A percentile compares a stretch with the other conserved stretches of the same genome.
These are phyloP conservation scores for Rhodosporidiobolus sp. DNA, from an alignment of 768 basidiomycete genomes.

Conservation along the genomic window DNA sequence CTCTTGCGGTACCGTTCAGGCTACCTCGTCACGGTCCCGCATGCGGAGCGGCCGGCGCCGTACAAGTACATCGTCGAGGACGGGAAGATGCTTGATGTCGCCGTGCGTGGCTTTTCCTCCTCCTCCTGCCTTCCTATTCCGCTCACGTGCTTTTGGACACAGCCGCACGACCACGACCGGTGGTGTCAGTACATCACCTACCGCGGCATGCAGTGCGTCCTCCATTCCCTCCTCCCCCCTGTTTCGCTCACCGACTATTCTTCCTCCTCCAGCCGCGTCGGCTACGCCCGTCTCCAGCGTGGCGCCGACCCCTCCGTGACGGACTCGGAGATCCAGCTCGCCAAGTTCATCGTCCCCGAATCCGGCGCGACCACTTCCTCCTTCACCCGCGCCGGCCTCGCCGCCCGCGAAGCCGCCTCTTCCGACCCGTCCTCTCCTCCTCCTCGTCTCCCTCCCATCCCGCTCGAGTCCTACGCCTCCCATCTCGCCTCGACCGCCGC, in stretches of 20 bases:
- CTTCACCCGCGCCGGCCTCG: neutral
- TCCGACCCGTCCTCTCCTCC: neutral
- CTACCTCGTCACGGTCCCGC: constrained; percentile 72
- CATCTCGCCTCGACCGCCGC: neutral
- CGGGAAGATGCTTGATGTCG: constrained; percentile 74
- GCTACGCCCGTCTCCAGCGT: constrained; percentile 63
- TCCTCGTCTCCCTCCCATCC: constrained; percentile 1
- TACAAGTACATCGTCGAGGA: constrained; percentile 74
- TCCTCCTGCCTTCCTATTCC: no score
- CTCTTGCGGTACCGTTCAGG: neutral
- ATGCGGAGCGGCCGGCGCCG: constrained; percentile 64
- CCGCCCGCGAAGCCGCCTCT: neutral
- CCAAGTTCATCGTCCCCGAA: constrained; percentile 72
- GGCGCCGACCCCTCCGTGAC: constrained; percentile 73
- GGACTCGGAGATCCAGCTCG: constrained; percentile 86
- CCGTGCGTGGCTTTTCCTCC: constrained; percentile 46
- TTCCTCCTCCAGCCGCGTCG: constrained; percentile 46
- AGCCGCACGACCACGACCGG: constrained; percentile 43
- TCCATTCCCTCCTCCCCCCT: constrained; percentile 55
- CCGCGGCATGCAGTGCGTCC: constrained; percentile 56
- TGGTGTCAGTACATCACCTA: constrained; percentile 91
- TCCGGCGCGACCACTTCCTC: neutral
- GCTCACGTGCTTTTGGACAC: neutral
- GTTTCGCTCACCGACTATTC: constrained; percentile 24
- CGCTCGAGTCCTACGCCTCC: constrained; percentile 1